Conservation (phyloP, 2,329 filamentous ascomycete genomes). For the Bertia moriformis region DNA sequence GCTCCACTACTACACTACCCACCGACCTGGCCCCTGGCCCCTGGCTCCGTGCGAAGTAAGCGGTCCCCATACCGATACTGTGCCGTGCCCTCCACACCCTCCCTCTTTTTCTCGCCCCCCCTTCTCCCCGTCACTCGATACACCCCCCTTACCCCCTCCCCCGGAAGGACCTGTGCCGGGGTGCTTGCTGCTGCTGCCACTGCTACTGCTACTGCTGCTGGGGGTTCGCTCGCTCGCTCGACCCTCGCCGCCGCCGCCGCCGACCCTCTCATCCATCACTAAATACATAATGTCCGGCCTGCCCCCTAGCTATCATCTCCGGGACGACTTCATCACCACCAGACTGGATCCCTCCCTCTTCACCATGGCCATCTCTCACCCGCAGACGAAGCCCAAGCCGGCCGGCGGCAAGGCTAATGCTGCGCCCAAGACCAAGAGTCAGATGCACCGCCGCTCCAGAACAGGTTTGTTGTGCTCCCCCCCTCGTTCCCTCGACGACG, state of each 20-base stretch:
- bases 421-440: slow-evolving; percentile 54
- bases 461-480: slow-evolving; percentile 54
- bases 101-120: too few relatives aligned
- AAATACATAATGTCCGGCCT: slow-evolving; percentile 51
- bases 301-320: slow-evolving; percentile 38
- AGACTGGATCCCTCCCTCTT: slow-evolving; percentile 28
- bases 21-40: too few relatives aligned
- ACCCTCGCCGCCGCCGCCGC: too few relatives aligned
- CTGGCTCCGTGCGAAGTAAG: too few relatives aligned
- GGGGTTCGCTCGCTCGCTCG: slow-evolving; percentile 26
- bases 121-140: too few relatives aligned
- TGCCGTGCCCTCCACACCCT: too few relatives aligned
- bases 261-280: slow-evolving; percentile 11
- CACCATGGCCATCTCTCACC: slow-evolving; percentile 48
- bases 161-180: too few relatives aligned
- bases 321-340: slow-evolving; percentile 22
- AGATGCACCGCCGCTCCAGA: slow-evolving; percentile 87
- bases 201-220: slow-evolving; percentile 13
- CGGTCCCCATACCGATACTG: too few relatives aligned
- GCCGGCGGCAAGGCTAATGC: slow-evolving; percentile 29
- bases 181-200: too few relatives aligned
- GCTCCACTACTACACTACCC: too few relatives aligned
- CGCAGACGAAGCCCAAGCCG: slow-evolving; percentile 38
- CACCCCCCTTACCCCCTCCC: too few relatives aligned
- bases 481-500: background rate